Conservation (phyloP, 257 asterid genomes). For the Gynochthodes officinalis region DNA sequence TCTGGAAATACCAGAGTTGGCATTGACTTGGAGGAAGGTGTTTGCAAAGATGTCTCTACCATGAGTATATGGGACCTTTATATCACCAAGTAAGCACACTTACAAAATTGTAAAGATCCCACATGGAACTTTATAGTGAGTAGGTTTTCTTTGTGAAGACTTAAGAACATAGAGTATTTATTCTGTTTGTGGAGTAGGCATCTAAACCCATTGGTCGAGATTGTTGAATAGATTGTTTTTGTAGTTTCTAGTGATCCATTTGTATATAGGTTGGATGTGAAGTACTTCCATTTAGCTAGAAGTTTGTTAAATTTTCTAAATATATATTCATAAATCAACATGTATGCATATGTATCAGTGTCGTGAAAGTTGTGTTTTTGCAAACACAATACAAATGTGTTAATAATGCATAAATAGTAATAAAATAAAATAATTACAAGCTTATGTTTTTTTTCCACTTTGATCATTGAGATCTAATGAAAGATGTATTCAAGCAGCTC, state of each 20-base stretch:
- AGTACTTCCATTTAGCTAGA: neutral
- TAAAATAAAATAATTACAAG: too few species aligned
- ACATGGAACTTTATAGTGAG: too few species aligned
- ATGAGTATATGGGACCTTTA: conserved; percentile 75
- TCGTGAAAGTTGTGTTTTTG: too few species aligned
- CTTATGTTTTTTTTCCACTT: too few species aligned
- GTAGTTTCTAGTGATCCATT: neutral
- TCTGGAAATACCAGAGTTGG: conserved; percentile 79
- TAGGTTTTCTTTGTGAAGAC: neutral
- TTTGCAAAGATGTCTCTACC: conserved; percentile 66
- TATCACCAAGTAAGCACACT: conserved; percentile 55
- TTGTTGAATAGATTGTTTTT: neutral
- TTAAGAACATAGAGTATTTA: neutral
- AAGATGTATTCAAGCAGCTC: neutral
- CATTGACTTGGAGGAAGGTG: conserved; percentile 79
- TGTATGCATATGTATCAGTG: too few species aligned
- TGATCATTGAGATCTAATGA: too few species aligned
- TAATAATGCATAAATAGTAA: too few species aligned
- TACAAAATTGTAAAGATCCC: neutral
- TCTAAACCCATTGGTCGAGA: neutral
- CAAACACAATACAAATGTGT: too few species aligned
- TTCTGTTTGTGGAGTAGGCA: neutral
- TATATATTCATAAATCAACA: too few species aligned
- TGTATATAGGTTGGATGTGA: neutral
- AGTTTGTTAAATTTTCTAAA: neutral